Percentiles rank a stretch among this genome's conserved stretches.
These are phyloP conservation scores for Wickerhamiella qilinensis DNA, from an alignment of 805 yeast genomes.

Conservation along the genomic window DNA sequence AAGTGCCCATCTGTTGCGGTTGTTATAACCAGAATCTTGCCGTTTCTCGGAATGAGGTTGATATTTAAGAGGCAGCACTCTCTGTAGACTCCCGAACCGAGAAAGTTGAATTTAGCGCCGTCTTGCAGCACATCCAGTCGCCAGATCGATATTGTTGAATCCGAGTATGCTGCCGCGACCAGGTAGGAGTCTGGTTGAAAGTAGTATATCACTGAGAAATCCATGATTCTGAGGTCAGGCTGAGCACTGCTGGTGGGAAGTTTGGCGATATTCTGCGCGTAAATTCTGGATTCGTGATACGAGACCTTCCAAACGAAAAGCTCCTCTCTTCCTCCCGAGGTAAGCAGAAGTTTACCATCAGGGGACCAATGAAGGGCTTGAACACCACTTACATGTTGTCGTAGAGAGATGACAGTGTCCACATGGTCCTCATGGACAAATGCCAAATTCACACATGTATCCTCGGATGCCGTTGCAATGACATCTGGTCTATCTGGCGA, in stretches of 20 bases:
- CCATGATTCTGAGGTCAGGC: constrained; percentile 87
- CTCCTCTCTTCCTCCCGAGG: constrained; percentile 67
- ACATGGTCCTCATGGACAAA: constrained; percentile 33
- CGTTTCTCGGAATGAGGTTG: constrained; percentile 26
- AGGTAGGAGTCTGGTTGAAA: constrained; percentile 27
- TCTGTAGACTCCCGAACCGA: constrained; percentile 39
- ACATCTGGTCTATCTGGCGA: constrained; percentile 25
- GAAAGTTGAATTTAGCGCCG: constrained; percentile 26
- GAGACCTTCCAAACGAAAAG: constrained; percentile 60
- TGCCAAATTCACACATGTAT: constrained; percentile 62
- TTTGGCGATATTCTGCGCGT: constrained; percentile 33
- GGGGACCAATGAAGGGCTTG: constrained; percentile 46
- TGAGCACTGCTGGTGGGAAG: constrained; percentile 40
- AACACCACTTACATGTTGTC: constrained; percentile 79
- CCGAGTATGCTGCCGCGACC: constrained; percentile 65
- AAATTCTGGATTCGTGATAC: constrained; percentile 25
- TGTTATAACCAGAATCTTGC: constrained; percentile 27
- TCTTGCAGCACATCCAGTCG: constrained; percentile 21
- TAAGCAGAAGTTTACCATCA: constrained; percentile 26
- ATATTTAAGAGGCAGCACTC: constrained; percentile 66
- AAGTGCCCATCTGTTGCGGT: constrained; percentile 79
- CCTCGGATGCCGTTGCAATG: constrained; percentile 75
- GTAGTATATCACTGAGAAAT: constrained; percentile 39
- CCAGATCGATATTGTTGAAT: constrained; percentile 62
- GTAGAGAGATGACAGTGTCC: constrained; percentile 25